Conservation (phyloP, 2,329 filamentous ascomycete species). For the Daldinia sp. region DNA sequence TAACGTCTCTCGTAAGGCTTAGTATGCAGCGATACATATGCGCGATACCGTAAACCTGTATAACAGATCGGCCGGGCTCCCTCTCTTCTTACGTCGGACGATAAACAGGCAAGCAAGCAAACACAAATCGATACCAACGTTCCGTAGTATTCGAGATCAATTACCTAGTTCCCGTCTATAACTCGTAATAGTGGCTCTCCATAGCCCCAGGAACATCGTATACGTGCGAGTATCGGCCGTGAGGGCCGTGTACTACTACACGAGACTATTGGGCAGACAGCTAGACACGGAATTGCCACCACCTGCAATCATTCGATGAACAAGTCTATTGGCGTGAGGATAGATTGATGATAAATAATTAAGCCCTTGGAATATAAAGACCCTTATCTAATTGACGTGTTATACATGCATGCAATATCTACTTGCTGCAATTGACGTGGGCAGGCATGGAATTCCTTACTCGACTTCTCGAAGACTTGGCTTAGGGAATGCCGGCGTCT, state of each 20-base stretch:
- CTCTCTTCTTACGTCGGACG: slow-evolving; percentile 12
- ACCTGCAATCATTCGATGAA: slow-evolving; percentile 1
- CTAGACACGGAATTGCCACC: slow-evolving; percentile 3
- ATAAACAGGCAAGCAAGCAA: slow-evolving; percentile 19
- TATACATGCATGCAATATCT: slow-evolving; percentile 6
- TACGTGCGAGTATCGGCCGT: neutral
- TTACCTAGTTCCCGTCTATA: slow-evolving; percentile 21
- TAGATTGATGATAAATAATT: slow-evolving; percentile 4
- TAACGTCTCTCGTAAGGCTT: slow-evolving; percentile 36
- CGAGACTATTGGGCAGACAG: slow-evolving; percentile 21
- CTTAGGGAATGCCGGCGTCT: slow-evolving; percentile 32
- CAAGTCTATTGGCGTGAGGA: neutral
- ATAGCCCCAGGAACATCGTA: slow-evolving; percentile 7
- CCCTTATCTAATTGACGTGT: slow-evolving; percentile 13
- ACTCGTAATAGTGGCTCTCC: neutral
- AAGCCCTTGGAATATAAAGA: neutral
- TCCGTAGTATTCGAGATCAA: neutral
- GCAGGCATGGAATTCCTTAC: slow-evolving; percentile 7
- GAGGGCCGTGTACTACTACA: slow-evolving; percentile 10
- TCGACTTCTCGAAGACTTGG: slow-evolving; percentile 22
- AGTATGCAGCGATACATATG: slow-evolving; percentile 41
- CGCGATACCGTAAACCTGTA: slow-evolving; percentile 17
- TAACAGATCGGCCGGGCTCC: slow-evolving; percentile 25
- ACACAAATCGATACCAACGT: slow-evolving; percentile 11
- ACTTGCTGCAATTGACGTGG: slow-evolving; percentile 21